A percentile compares a stretch with the other conserved stretches of the same genome.
Evolutionary conservation across 352 stramenopile genomes (phyloP).

Genomic region (Phytophthora constricta): DNA sequence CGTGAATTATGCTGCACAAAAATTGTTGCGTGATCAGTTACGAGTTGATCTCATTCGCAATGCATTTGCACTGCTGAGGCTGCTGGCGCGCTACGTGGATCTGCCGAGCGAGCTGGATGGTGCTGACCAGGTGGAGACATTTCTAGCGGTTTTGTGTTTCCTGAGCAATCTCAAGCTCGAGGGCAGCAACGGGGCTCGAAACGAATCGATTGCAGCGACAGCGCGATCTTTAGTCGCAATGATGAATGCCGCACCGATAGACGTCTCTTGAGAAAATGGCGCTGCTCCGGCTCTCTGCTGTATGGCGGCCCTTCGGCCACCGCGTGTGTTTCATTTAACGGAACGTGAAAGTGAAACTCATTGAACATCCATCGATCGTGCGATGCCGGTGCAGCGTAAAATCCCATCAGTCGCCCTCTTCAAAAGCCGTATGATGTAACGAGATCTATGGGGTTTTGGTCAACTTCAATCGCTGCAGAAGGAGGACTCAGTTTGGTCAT

Average conservation of each 20-base stretch:
- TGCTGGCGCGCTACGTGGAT: slow-evolving; percentile 78
- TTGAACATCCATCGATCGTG: too few species aligned
- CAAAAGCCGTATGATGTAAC: too few species aligned
- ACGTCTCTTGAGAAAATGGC: neutral
- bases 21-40: slow-evolving; percentile 36
- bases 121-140: slow-evolving; percentile 59
- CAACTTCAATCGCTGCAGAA: too few species aligned
- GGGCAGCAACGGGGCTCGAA: slow-evolving; percentile 18
- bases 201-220: slow-evolving; percentile 60
- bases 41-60: slow-evolving; percentile 55
- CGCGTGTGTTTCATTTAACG: too few species aligned
- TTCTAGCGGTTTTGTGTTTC: slow-evolving; percentile 62
- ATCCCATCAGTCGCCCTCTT: too few species aligned
- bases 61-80: slow-evolving; percentile 60
- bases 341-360: too few species aligned
- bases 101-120: slow-evolving; percentile 55
- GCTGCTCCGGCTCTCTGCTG: too few species aligned
- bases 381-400: too few species aligned
- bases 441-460: too few species aligned
- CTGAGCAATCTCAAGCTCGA: slow-evolving; percentile 52
- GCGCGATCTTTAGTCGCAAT: slow-evolving; percentile 48
- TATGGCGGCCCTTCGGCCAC: too few species aligned
- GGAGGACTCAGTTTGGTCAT: too few species aligned
- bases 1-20: slow-evolving; percentile 14
- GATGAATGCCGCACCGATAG: too few species aligned